Base-by-base conservation (phyloP, 2,329 filamentous ascomycete genomes). In the Mollisia scopiformis region DNA sequence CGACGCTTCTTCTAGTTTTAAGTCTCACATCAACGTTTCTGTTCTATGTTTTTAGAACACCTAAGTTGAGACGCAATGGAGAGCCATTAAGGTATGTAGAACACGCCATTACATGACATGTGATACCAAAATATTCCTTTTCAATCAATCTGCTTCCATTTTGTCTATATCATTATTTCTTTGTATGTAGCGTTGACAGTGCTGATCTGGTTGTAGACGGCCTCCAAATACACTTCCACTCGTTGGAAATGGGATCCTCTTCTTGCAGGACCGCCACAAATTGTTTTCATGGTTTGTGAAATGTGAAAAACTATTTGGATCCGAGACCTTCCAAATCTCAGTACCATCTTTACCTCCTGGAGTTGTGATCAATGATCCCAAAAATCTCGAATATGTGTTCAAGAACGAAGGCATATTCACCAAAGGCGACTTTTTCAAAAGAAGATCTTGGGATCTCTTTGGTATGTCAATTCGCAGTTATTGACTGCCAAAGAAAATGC, bases 301-400 rank as follows among this genome's bases (percentile, higher is more conserved):
- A 65, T 86, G 84, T 66, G 84, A 88, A 70, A 78, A 76, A 13
- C 74, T 75, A 30, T 84, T 85, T 63, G 84, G 84, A 35, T 77
- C 81, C 56, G 84, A 87, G 71, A 89, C 87, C 0, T 83, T 87
- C 51, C 81, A 85, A 66, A 84, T 89, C 30, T 81, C 80, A 3
- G 86, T 89, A 13, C 87, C 87, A 1, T 84, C 83, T 0, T 72
- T 89, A 13, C 86, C 86, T 1, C 83, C 84, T 0, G 86, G 85
- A 3, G 83, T 89, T 21, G 82, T 89, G 49, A 82, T 89, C 69
- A 85, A 83, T 68, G 82, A 85, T 66, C 86, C 87, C 1, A 77
- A 75, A 59, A 87, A 86, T 64, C 78, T 89, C 1, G 87, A 88
- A 33, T 88, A 79, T 65, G 80, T 89, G 30, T 82, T 88, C 67